Percentiles rank a stretch among this genome's conserved stretches.
phyloP scores from a whole-genome alignment of 306 rosid species.

The Neltuma alba region DNA sequence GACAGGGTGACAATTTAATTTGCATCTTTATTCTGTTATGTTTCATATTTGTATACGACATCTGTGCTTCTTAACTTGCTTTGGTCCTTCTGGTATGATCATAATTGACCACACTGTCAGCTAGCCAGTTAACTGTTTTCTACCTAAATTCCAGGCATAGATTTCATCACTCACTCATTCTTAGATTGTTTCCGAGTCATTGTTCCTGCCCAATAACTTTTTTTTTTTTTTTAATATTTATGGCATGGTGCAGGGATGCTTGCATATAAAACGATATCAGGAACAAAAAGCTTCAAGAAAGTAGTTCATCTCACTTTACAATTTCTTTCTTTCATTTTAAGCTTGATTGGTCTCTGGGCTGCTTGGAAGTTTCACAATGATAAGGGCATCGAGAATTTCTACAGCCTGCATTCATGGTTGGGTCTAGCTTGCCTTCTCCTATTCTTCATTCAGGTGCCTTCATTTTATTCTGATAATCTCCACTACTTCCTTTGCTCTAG shows the following conservation, averaged over 20 bases:
- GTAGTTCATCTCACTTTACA: slow-evolving; percentile 75
- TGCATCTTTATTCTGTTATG: neutral
- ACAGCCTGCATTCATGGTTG: slow-evolving; percentile 97
- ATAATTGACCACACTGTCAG: neutral
- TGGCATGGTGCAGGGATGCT: slow-evolving; percentile 76
- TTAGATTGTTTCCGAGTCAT: neutral
- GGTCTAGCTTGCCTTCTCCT: slow-evolving; percentile 84
- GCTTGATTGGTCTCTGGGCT: slow-evolving; percentile 91
- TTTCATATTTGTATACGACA: neutral
- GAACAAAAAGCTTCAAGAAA: slow-evolving; percentile 82
- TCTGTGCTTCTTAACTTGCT: neutral
- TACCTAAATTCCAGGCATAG: neutral
- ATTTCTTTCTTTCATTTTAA: slow-evolving; percentile 66
- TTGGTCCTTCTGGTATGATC: neutral
- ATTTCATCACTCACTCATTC: neutral
- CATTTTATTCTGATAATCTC: neutral
- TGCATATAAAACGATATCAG: slow-evolving; percentile 81
- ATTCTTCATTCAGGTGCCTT: slow-evolving; percentile 76
- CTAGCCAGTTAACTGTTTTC: neutral
- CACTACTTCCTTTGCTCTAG: neutral
- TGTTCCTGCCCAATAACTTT: neutral
- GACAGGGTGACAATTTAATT: neutral
- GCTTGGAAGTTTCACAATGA: slow-evolving; percentile 96
- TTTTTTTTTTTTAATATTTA: neutral
- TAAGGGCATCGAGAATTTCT: slow-evolving; percentile 94